Percentiles rank a stretch among this genome's conserved stretches.
These are phyloP conservation scores for Colletotrichum scovillei DNA, from an alignment of 2,329 filamentous ascomycete genomes.

Conservation along the genomic window DNA sequence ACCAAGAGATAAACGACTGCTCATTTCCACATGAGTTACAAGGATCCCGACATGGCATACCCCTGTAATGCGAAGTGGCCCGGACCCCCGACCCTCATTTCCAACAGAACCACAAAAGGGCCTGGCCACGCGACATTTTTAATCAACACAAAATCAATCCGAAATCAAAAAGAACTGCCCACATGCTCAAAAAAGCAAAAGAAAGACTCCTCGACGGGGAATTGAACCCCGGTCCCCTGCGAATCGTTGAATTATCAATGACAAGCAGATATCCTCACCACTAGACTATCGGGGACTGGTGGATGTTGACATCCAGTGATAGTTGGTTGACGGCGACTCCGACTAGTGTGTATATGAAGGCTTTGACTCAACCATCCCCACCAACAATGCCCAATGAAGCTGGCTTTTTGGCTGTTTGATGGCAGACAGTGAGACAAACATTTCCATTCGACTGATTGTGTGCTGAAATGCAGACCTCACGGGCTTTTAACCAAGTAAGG, in stretches of 20 bases:
- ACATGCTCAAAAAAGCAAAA: not conserved
- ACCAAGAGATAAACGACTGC: not conserved
- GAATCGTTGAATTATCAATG: not conserved
- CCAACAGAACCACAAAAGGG: not conserved
- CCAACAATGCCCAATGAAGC: too few species aligned
- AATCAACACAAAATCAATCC: not conserved
- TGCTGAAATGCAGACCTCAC: too few species aligned
- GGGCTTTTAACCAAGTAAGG: too few species aligned
- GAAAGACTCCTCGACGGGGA: constrained; percentile 27
- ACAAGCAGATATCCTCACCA: constrained; percentile 36
- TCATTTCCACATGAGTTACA: not conserved
- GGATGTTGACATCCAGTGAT: constrained; percentile 6
- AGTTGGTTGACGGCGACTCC: accelerated
- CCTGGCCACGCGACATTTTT: not conserved
- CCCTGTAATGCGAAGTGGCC: not conserved
- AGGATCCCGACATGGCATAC: not conserved
- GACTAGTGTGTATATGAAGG: not conserved
- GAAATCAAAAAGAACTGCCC: not conserved
- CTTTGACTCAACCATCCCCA: not conserved
- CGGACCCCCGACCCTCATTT: not conserved
- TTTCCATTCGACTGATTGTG: too few species aligned
- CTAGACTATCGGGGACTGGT: constrained; percentile 31
- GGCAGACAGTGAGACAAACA: too few species aligned
- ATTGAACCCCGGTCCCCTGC: constrained; percentile 36
- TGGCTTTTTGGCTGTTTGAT: too few species aligned